Percentiles rank a stretch among this genome's conserved stretches.
Conservation (phyloP, 352 stramenopile species). For the Phytophthora brassicae region DNA sequence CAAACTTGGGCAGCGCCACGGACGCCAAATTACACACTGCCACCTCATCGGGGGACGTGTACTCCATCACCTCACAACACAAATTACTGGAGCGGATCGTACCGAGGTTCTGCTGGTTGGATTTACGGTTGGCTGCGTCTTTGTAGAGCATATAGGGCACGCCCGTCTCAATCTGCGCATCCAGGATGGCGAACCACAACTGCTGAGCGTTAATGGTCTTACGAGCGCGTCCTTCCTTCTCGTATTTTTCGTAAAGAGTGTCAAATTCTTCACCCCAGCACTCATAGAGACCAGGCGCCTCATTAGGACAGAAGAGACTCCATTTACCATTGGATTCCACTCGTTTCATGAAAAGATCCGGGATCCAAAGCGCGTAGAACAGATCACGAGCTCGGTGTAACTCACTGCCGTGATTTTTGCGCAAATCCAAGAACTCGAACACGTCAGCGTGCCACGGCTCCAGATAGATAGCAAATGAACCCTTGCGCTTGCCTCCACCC, state of each 20-base stretch:
- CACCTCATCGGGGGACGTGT: constrained; percentile 97
- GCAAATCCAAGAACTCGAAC: constrained; percentile 97
- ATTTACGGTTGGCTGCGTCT: constrained; percentile 98
- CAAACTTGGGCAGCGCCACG: constrained; percentile 96
- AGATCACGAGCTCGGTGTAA: constrained; percentile 96
- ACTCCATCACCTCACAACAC: constrained; percentile 99
- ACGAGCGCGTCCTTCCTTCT: constrained; percentile 93
- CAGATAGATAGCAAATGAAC: constrained; percentile 98
- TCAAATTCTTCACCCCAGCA: constrained; percentile 96
- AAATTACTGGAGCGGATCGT: constrained; percentile 99
- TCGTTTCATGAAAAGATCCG: constrained; percentile 99
- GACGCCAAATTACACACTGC: constrained; percentile 99
- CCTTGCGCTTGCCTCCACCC: constrained; percentile 97
- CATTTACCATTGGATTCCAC: constrained; percentile 97
- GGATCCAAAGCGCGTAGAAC: constrained; percentile 99
- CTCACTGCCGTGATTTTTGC: constrained; percentile 99
- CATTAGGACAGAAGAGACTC: constrained; percentile 99
- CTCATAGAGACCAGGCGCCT: constrained; percentile 94
- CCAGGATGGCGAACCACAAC: constrained; percentile 98
- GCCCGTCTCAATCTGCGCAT: constrained; percentile 99
- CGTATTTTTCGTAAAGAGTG: constrained; percentile 95
- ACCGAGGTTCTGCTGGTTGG: constrained; percentile 99
- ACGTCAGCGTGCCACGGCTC: constrained; percentile 99
- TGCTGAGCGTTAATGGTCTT: constrained; percentile 97
- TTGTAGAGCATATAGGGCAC: constrained; percentile 99